Percentiles rank a stretch among this genome's conserved stretches.
Conservation (phyloP, 2,329 filamentous ascomycete genomes). For the Alternaria brassicae region DNA sequence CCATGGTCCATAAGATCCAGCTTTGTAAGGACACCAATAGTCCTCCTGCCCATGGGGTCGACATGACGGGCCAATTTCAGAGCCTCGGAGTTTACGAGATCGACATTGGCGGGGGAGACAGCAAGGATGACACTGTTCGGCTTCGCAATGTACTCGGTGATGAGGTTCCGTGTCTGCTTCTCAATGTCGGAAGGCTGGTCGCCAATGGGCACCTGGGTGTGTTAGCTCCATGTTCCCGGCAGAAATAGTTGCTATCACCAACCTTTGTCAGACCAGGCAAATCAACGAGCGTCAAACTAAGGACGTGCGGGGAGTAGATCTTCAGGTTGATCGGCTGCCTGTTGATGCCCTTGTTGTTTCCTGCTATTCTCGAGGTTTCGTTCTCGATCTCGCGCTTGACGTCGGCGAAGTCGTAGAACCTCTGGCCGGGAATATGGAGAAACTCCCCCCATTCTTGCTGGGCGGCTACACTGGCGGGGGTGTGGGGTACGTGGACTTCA, state of each 20-base stretch:
- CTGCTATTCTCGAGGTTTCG: slow-evolving; percentile 92
- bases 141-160: slow-evolving; percentile 98
- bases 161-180: slow-evolving; percentile 95
- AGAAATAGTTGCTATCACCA: slow-evolving; percentile 10
- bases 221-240: slow-evolving; percentile 33
- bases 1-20: slow-evolving; percentile 98
- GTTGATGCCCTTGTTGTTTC: slow-evolving; percentile 98
- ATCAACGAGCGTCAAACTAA: slow-evolving; percentile 96
- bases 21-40: slow-evolving; percentile 96
- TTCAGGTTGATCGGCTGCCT: slow-evolving; percentile 97
- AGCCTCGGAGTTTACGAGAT: slow-evolving; percentile 97
- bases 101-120: slow-evolving; percentile 96
- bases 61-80: slow-evolving; percentile 97
- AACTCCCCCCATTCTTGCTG: slow-evolving; percentile 91
- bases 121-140: slow-evolving; percentile 98
- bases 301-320: slow-evolving; percentile 95
- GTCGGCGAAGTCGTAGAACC: slow-evolving; percentile 88
- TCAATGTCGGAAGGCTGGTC: slow-evolving; percentile 98
- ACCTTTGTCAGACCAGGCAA: slow-evolving; percentile 95
- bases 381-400: slow-evolving; percentile 97
- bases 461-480: slow-evolving; percentile 73
- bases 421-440: slow-evolving; percentile 88
- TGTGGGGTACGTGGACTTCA: slow-evolving; percentile 73
- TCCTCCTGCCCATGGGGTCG: slow-evolving; percentile 90
- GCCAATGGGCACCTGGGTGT: slow-evolving; percentile 82